phyloP scores from a whole-genome alignment of 768 basidiomycete species.

The Wakefieldia striispora region DNA sequence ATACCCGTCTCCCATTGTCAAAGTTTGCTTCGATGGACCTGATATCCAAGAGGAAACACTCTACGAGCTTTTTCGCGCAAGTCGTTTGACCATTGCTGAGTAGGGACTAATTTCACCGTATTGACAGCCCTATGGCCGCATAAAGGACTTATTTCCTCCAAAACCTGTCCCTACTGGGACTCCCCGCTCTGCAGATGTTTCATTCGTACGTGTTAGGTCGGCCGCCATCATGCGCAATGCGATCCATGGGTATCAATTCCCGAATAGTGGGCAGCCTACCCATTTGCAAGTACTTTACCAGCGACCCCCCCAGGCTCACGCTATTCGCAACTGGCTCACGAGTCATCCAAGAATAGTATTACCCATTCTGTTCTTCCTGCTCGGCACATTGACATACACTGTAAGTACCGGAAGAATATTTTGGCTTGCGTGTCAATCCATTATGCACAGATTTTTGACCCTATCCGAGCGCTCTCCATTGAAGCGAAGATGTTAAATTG shows the following conservation, averaged over 20 bases:
- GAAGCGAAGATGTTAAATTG: conserved; percentile 79
- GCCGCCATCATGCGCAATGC: conserved; percentile 84
- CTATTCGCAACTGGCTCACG: conserved; percentile 74
- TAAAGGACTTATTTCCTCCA: conserved; percentile 63
- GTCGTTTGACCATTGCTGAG: conserved; percentile 21
- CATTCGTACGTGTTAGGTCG: conserved; percentile 59
- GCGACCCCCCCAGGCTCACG: conserved; percentile 62
- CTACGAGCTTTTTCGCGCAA: conserved; percentile 75
- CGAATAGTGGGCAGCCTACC: conserved; percentile 31
- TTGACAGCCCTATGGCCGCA: conserved; percentile 75
- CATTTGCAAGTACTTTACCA: conserved; percentile 58
- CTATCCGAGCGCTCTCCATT: conserved; percentile 81
- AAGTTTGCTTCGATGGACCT: conserved; percentile 85
- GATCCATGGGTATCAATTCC: conserved; percentile 57
- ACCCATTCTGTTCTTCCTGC: conserved; percentile 77
- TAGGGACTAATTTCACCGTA: conserved; percentile 3
- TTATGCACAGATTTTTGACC: conserved; percentile 79
- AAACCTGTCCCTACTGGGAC: conserved; percentile 61
- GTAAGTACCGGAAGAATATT: conserved; percentile 41
- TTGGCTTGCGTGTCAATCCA: neutral
- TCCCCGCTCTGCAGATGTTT: conserved; percentile 62
- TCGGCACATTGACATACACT: conserved; percentile 89
- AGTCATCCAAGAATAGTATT: conserved; percentile 84
- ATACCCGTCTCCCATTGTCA: conserved; percentile 70
- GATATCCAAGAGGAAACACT: conserved; percentile 79